A percentile compares a stretch with the other conserved stretches of the same genome.
Conservation (phyloP, 306 rosid genomes). For the Luffa acutangula region DNA sequence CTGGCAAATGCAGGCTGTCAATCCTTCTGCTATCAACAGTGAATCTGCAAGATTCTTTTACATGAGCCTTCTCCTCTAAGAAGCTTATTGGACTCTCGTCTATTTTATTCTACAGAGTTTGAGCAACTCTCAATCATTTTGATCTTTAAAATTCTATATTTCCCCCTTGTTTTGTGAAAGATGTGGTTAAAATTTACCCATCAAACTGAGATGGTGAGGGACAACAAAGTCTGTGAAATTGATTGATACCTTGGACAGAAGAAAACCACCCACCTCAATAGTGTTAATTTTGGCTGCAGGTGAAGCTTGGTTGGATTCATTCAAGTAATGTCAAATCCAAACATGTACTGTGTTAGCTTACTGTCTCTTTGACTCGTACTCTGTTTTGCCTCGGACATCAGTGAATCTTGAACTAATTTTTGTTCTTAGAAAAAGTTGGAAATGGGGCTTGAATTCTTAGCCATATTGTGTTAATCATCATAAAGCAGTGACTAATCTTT, state of each 20-base stretch:
- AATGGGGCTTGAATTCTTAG: background rate
- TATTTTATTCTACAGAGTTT: background rate
- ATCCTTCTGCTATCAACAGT: conserved; percentile 5
- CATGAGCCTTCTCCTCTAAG: background rate
- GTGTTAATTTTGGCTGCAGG: background rate
- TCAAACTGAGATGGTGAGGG: background rate
- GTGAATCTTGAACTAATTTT: background rate
- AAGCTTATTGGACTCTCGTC: background rate
- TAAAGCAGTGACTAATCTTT: background rate
- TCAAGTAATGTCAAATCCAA: background rate
- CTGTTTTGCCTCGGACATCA: background rate
- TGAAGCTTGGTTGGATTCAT: background rate
- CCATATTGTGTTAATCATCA: background rate
- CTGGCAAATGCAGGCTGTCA: background rate
- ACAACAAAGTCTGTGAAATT: background rate
- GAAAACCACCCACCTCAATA: background rate
- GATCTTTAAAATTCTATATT: background rate
- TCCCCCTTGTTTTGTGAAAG: background rate
- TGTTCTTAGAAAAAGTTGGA: background rate
- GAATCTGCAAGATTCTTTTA: conserved; percentile 8
- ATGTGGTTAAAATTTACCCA: background rate
- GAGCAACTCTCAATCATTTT: background rate
- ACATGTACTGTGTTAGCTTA: background rate
- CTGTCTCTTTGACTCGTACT: background rate
- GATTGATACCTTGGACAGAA: background rate